Evolutionary conservation across 306 rosid species (phyloP), one percentile per base, ranked within the genome.

Genomic region (Cucumis hystrix): DNA sequence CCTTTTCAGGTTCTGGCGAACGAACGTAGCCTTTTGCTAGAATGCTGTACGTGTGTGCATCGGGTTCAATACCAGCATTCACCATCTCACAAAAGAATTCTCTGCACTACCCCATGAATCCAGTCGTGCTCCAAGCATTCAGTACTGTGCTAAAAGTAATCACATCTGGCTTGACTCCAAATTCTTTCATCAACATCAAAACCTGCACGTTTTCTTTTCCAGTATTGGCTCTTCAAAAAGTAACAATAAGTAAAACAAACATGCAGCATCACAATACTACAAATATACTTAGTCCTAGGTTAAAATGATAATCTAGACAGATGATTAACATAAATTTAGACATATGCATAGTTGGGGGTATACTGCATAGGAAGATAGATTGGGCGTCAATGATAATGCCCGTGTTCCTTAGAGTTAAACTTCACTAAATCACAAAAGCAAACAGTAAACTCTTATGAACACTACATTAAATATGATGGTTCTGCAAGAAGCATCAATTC

Each of bases 61-160:
- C 96, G 0, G 96, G 93, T 76, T 87, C 77, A 73, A 91, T 85
- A 64, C 93, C 91, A 21, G 89, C 88, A 77, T 88, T 84, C 80
- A 87, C 78, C 96, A 87, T 88, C 56, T 87, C 87, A 73, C 86
- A 57, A 40, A 84, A 91, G 73, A 88, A 57, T 84, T 88, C 85
- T 80, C 82, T 84, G 86, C 91, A 84, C 76, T 88, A 87, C 65
- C 75, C 90, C 85, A 88, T 78, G 80, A 83, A 87, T 79, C 96
- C 91, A 23, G 93, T 93, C 75, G 87, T 81, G 90, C 96, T 86
- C 96, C 93, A 91, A 55, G 89, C 93, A 88, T 88, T 91, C 93
- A 91, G 87, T 74, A 88, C 85, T 40, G 90, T 83, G 73, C 96
- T 91, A 64, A 75, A 91, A 66, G 96, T 87, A 78, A 91, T 77